These are phyloP conservation scores for cucumber (Cucumis sativus) DNA, from an alignment of 306 rosid genomes.

Conservation along the genomic window DNA sequence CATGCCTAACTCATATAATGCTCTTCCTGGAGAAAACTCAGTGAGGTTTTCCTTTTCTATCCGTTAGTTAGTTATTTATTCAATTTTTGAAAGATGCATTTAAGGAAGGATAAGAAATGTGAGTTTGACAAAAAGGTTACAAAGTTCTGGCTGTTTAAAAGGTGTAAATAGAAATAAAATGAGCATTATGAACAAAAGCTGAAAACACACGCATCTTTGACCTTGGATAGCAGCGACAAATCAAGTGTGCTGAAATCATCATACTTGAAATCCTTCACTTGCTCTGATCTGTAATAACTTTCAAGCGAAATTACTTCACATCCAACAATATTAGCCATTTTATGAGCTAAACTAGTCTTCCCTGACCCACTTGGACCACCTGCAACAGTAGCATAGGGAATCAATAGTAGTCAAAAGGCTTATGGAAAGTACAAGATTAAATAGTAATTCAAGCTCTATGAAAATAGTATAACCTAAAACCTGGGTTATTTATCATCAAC, in stretches of 20 bases:
- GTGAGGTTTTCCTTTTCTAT: neutral
- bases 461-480: neutral
- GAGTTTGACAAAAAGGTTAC: neutral
- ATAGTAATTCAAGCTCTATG: neutral
- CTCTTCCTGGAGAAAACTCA: neutral
- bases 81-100: neutral
- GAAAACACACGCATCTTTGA: constrained; percentile 14
- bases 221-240: constrained; percentile 80
- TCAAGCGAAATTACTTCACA: constrained; percentile 94
- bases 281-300: constrained; percentile 75
- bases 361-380: constrained; percentile 99
- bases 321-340: constrained; percentile 97
- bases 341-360: constrained; percentile 99
- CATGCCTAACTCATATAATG: neutral
- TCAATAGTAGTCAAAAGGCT: neutral
- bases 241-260: constrained; percentile 85
- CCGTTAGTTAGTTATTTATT: neutral
- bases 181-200: neutral
- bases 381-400: constrained; percentile 25
- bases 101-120: neutral
- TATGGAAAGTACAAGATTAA: constrained; percentile 10
- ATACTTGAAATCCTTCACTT: constrained; percentile 81
- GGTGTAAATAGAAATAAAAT: neutral
- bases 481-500: neutral
- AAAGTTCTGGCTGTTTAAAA: neutral